phyloP scores from a whole-genome alignment of 805 yeast genomes.

The Wickerhamomyces rabaulensis region DNA sequence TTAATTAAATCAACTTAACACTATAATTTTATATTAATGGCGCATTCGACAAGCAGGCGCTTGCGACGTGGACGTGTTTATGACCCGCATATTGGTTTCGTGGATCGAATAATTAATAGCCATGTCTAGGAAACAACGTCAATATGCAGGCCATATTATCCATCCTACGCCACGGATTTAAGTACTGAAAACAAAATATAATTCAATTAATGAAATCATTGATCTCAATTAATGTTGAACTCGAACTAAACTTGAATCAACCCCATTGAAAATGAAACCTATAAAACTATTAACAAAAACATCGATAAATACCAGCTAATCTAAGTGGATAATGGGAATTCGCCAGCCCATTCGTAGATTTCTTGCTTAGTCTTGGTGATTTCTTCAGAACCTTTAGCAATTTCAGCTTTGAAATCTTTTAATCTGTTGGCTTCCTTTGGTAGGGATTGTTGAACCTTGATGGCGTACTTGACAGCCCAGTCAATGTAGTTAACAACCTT shows the following conservation, averaged over 20 bases:
- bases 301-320: neutral
- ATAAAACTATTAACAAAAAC: neutral
- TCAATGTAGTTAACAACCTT: conserved; percentile 78
- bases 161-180: too few relatives aligned
- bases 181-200: too few relatives aligned
- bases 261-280: neutral
- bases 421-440: conserved; percentile 93
- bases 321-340: conserved; percentile 64
- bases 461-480: conserved; percentile 54
- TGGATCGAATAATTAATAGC: too few relatives aligned
- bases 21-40: too few relatives aligned
- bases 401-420: conserved; percentile 89
- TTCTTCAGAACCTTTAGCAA: conserved; percentile 67
- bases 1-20: too few relatives aligned
- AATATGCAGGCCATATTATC: too few relatives aligned
- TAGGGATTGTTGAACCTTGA: conserved; percentile 66
- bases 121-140: too few relatives aligned
- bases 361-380: conserved; percentile 66
- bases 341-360: conserved; percentile 87
- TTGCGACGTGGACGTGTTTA: too few relatives aligned
- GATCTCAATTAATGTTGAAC: neutral
- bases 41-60: too few relatives aligned
- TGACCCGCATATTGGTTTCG: too few relatives aligned
- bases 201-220: too few relatives aligned
- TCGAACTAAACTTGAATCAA: neutral